phyloP scores from a whole-genome alignment of 2,329 filamentous ascomycete genomes.

The Trichoderma guizhouense region DNA sequence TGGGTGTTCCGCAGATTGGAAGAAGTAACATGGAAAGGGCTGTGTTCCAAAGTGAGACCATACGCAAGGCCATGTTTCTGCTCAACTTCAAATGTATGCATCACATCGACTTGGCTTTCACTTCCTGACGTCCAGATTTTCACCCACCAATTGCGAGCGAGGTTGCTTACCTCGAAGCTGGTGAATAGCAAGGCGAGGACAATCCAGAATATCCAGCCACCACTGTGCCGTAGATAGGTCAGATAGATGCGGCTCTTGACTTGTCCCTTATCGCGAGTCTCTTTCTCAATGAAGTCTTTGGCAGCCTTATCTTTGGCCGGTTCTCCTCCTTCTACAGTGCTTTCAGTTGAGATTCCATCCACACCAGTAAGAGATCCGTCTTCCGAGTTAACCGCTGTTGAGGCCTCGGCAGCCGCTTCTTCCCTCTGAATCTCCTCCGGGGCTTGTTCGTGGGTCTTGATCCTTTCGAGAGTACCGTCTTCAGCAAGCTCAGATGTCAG shows the following conservation, averaged over 20 bases:
- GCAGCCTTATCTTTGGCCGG: conserved; percentile 44
- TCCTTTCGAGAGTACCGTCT: conserved; percentile 53
- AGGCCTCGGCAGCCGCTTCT: conserved; percentile 41
- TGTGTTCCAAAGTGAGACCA: conserved; percentile 46
- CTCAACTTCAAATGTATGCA: conserved; percentile 23
- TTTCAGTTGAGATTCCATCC: conserved; percentile 33
- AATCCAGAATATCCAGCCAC: conserved; percentile 59
- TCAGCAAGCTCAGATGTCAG: conserved; percentile 61
- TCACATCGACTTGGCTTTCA: neutral
- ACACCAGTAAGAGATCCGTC: conserved; percentile 43
- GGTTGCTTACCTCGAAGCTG: conserved; percentile 50
- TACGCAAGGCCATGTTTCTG: conserved; percentile 40
- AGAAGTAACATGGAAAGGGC: conserved; percentile 39
- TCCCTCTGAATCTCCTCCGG: conserved; percentile 42
- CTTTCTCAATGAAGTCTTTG: conserved; percentile 74
- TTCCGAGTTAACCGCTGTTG: conserved; percentile 55
- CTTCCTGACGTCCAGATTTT: conserved; percentile 54
- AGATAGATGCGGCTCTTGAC: conserved; percentile 66
- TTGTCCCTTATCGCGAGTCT: conserved; percentile 66
- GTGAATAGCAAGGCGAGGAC: conserved; percentile 53
- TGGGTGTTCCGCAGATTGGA: conserved; percentile 29
- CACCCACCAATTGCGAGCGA: conserved; percentile 64
- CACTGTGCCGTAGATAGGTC: conserved; percentile 64
- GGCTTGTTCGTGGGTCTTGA: conserved; percentile 54
- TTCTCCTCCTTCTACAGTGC: conserved; percentile 46